Base-by-base conservation (phyloP, 495 filamentous ascomycete genomes). In the Neurospora tetrasperma region DNA sequence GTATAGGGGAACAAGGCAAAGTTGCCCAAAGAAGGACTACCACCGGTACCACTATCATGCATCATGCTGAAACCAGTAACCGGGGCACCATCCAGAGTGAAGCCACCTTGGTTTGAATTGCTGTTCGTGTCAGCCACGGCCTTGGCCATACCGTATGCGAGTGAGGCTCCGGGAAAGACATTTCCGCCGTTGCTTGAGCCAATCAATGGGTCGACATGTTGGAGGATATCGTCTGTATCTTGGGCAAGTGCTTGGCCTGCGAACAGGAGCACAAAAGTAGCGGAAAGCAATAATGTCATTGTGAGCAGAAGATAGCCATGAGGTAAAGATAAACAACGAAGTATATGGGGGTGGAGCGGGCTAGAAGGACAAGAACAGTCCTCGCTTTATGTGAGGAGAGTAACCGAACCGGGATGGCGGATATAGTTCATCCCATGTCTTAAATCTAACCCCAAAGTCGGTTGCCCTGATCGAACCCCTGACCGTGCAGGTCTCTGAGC, bases 61-160 rank as follows among this genome's bases (percentile, higher is more conserved):
- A 90, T 86, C 42, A 75, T 80, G 70, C 83, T 90, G 80, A 94
- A 93, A 0, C 92, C 92, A 2, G 86, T 88, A 69, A 93, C 87
- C 5, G 82, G 79, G 3, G 80, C 79, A 3, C 86, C 86, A 73
- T 93, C 91, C 23, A 87, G 85, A 4, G 91, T 88, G 76, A 93
- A 94, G 4, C 92, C 92, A 14, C 90, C 91, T 77, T 92, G 90
- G 59, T 91, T 91, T 73, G 82, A 84, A 71, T 88, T 86, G 41
- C 86, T 87, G 42, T 83, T 82, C 6, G 89, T 90, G 77, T 94
- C 92, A 62, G 92, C 89, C 1, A 92, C 90, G 14, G 92, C 90
- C 79, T 94, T 94, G 69, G 89, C 91, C 88, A 94, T 92, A 69
- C 91, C 84, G 79, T 90, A 94, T 0, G 91, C 91, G 69, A 93